Conservation (phyloP, 306 rosid genomes). For the Sicyos edulis region DNA sequence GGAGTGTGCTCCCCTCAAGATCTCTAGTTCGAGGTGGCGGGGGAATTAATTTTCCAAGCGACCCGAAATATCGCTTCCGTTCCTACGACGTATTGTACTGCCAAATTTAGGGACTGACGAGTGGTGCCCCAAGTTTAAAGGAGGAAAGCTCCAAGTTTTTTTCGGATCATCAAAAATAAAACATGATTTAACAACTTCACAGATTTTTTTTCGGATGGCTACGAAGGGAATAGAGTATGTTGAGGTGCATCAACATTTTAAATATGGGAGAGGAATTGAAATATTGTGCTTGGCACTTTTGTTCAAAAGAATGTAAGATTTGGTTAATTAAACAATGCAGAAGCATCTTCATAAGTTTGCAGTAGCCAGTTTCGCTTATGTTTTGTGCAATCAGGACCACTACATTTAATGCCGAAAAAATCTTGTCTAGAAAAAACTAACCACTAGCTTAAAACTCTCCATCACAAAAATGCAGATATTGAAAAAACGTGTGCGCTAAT, state of each 20-base stretch:
- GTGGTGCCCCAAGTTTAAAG: no score
- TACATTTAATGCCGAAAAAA: not conserved
- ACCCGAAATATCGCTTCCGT: no score
- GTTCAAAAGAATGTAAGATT: not conserved
- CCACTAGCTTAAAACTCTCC: not conserved
- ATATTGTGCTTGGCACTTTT: not conserved
- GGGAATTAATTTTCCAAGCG: no score
- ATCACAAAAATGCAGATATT: not conserved
- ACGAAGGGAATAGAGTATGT: not conserved
- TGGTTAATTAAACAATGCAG: not conserved
- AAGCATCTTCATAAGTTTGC: not conserved
- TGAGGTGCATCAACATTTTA: not conserved
- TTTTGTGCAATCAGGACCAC: constrained; percentile 1
- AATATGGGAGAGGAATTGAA: not conserved
- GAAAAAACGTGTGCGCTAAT: not conserved
- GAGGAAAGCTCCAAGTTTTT: no score
- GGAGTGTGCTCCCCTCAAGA: no score
- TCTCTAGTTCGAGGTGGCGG: no score
- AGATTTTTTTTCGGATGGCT: not conserved
- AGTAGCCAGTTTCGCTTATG: not conserved
- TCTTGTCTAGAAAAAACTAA: not conserved
- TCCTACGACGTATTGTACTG: no score
- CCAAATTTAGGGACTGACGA: no score
- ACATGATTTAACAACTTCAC: not conserved
- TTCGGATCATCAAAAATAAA: no score